A percentile compares a stretch with the other conserved stretches of the same genome.
These are phyloP conservation scores for Mycena metata DNA, from an alignment of 768 basidiomycete species.

Conservation along the genomic window DNA sequence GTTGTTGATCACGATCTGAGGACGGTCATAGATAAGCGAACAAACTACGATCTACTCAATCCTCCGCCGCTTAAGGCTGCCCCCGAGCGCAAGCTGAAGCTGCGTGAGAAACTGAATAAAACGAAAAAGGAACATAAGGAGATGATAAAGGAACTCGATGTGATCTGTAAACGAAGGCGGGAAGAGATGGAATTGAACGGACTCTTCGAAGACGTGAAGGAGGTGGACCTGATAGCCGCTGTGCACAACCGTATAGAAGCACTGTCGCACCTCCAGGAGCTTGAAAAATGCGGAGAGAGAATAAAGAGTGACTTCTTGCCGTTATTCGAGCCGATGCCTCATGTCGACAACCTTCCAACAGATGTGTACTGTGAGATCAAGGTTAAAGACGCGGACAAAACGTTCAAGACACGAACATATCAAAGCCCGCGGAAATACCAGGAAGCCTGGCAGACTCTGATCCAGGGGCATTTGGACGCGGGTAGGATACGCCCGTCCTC, in stretches of 20 bases:
- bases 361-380: slow-evolving; percentile 40
- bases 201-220: not conserved
- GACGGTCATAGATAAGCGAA: too few relatives aligned
- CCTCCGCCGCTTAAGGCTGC: too few relatives aligned
- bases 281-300: not conserved
- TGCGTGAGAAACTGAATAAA: too few relatives aligned
- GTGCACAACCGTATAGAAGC: not conserved
- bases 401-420: slow-evolving; percentile 38
- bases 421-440: slow-evolving; percentile 49
- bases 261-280: not conserved
- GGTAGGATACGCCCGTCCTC: not conserved
- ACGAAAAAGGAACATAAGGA: not conserved
- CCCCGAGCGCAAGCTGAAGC: too few relatives aligned
- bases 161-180: not conserved
- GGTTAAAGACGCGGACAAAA: slow-evolving; percentile 18
- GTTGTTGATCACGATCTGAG: too few relatives aligned
- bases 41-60: too few relatives aligned
- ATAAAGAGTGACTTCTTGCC: not conserved
- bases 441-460: slow-evolving; percentile 47
- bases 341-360: slow-evolving; percentile 41
- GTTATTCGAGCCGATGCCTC: slow-evolving; percentile 41
- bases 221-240: not conserved
- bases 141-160: not conserved
- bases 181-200: not conserved
- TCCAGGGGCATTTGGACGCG: slow-evolving; percentile 35